Conservation (phyloP, 169 alveolate genomes). For the Babesia bovis region DNA sequence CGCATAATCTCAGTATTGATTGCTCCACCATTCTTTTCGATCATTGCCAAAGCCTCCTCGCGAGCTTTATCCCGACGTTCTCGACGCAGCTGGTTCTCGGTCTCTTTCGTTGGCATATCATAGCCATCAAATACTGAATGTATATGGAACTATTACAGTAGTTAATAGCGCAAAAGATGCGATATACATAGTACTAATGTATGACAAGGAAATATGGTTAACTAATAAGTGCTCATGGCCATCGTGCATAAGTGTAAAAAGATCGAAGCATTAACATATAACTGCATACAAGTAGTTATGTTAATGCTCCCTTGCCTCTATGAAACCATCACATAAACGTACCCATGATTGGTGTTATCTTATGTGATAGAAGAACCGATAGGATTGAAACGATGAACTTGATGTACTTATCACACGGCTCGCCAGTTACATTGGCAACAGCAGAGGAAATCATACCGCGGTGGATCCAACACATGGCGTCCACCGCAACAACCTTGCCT, state of each 20-base stretch:
- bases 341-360: conserved; percentile 74
- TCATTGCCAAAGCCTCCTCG: conserved; percentile 71
- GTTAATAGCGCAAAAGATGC: neutral
- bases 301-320: too few relatives aligned
- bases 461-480: conserved; percentile 83
- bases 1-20: conserved; percentile 66
- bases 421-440: conserved; percentile 63
- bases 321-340: too few relatives aligned
- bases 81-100: conserved; percentile 68
- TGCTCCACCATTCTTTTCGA: conserved; percentile 44
- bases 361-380: conserved; percentile 42
- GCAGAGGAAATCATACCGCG: conserved; percentile 73
- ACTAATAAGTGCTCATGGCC: neutral
- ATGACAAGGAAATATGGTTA: neutral
- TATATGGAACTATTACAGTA: conserved; percentile 25
- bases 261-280: too few relatives aligned
- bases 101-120: conserved; percentile 79
- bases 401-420: conserved; percentile 55
- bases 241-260: too few relatives aligned
- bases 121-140: conserved; percentile 79
- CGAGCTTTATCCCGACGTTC: conserved; percentile 76
- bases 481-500: conserved; percentile 77
- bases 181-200: neutral
- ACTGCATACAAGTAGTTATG: too few relatives aligned
- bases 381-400: conserved; percentile 68